Percentiles rank a stretch among this genome's conserved stretches.
These are phyloP conservation scores for Cutaneotrichosporon mucoides DNA, from an alignment of 1,284 basidiomycete species.

Conservation along the genomic window DNA sequence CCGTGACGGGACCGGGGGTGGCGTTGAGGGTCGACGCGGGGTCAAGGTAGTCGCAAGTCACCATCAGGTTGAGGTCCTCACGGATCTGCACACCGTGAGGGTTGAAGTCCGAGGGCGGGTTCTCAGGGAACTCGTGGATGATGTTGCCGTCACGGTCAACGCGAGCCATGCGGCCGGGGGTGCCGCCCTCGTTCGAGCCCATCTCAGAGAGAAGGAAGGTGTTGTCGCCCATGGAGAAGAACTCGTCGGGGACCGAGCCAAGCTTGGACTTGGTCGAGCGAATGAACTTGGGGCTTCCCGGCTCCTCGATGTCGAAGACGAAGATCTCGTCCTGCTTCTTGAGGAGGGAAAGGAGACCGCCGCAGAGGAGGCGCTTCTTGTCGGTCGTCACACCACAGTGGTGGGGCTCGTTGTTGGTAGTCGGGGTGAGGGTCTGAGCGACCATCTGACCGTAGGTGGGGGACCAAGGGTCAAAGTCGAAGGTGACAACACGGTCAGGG, in stretches of 20 bases:
- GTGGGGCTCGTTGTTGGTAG: conserved; percentile 15
- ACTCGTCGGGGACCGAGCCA: conserved; percentile 17
- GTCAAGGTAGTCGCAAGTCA: conserved; percentile 16
- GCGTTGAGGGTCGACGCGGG: conserved; percentile 7
- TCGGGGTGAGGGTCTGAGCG: conserved; percentile 6
- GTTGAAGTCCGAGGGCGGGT: conserved; percentile 9
- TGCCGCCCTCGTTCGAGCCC: conserved; percentile 9
- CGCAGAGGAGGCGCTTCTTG: conserved; percentile 9
- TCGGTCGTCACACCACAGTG: conserved; percentile 14
- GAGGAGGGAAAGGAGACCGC: conserved; percentile 16
- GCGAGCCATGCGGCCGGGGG: conserved; percentile 10
- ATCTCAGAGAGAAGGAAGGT: conserved; percentile 18
- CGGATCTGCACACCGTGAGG: conserved; percentile 18
- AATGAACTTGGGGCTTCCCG: conserved; percentile 6
- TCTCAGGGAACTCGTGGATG: conserved; percentile 11
- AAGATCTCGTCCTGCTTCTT: conserved; percentile 13
- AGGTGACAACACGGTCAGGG: conserved; percentile 14
- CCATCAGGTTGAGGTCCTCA: conserved; percentile 16
- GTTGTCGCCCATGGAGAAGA: conserved; percentile 10
- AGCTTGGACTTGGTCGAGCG: not conserved
- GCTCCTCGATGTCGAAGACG: conserved; percentile 14
- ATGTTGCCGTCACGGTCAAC: conserved; percentile 12
- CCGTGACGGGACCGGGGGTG: conserved; percentile 1
- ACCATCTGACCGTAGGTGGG: conserved; percentile 12
- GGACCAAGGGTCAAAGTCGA: conserved; percentile 14